Percentiles rank a stretch among this genome's conserved stretches.
Evolutionary conservation across 225 moss, liverwort and hornwort genomes (phyloP).

Genomic region (Physcomitrium patens): DNA sequence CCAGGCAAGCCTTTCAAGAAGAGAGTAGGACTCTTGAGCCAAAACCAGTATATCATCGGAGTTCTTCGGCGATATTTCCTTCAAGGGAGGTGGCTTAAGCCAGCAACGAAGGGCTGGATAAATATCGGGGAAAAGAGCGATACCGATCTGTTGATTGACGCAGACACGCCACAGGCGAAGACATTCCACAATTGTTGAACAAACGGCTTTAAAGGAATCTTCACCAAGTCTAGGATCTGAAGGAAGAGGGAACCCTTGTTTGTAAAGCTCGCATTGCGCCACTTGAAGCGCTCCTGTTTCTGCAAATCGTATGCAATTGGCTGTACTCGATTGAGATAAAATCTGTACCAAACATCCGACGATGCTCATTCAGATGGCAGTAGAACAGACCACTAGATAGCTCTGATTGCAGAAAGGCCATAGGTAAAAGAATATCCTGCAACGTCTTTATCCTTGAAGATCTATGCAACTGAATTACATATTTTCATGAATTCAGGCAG

Average conservation of each 20-base stretch:
- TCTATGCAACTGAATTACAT: no score
- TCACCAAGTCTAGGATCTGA: constrained; percentile 36
- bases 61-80: constrained; percentile 41
- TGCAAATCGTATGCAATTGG: constrained; percentile 71
- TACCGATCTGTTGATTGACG: constrained; percentile 67
- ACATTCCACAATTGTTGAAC: constrained; percentile 54
- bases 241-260: constrained; percentile 47
- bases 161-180: constrained; percentile 91
- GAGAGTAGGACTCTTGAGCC: constrained; percentile 66
- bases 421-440: no score
- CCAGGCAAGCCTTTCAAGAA: constrained; percentile 75
- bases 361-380: not conserved
- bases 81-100: constrained; percentile 60
- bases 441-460: no score
- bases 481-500: no score
- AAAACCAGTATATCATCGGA: constrained; percentile 47
- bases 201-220: constrained; percentile 38
- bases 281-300: constrained; percentile 67
- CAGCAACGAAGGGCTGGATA: constrained; percentile 76
- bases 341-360: constrained; percentile 45
- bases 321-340: constrained; percentile 64
- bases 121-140: constrained; percentile 73
- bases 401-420: no score
- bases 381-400: not conserved
- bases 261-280: constrained; percentile 65